Evolutionary conservation across 2,329 filamentous ascomycete genomes (phyloP), one percentile per base, ranked within the genome.

Genomic region (Chrysoporthe puriensis): DNA sequence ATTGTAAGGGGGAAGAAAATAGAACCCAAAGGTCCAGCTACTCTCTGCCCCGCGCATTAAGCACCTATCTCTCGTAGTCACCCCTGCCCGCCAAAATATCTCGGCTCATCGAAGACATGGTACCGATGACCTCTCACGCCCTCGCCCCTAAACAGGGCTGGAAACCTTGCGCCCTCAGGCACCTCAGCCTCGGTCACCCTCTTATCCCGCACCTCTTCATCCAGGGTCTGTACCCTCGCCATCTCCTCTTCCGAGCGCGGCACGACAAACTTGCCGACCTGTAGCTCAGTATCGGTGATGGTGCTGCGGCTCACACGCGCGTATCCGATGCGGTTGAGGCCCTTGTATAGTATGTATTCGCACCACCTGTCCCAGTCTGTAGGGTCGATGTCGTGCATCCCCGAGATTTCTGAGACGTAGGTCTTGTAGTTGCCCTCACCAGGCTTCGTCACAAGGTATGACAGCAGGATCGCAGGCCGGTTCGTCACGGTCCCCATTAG

Each of bases 291-390:
- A 77, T 99, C 96, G 14, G 96, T 99, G 73, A 99, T 98, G 1
- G 93, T 96, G 73, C 90, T 90, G 73, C 96, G 86, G 74, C 91
- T 95, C 63, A 99, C 90, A 64, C 96, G 85, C 4, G 96, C 96
- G 77, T 99, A 99, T 1, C 93, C 95, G 0, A 91, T 90, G 70
- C 95, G 87, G 79, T 90, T 90, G 70, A 99, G 81, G 14, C 90
- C 90, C 84, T 97, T 97, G 85, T 93, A 99, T 36, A 99, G 82
- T 72, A 99, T 97, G 79, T 99, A 99, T 82, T 99, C 95, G 82
- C 96, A 99, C 96, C 96, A 99, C 66, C 96, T 85, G 78, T 99
- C 96, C 94, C 94, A 97, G 77, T 99, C 96, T 3, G 85, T 90
- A 0, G 90, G 87, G 75, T 99, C 96, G 62, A 99, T 96, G 75